Percentiles rank a stretch among this genome's conserved stretches.
phyloP scores from a whole-genome alignment of 139 green algal genomes.

The Coelastrella sp. region DNA sequence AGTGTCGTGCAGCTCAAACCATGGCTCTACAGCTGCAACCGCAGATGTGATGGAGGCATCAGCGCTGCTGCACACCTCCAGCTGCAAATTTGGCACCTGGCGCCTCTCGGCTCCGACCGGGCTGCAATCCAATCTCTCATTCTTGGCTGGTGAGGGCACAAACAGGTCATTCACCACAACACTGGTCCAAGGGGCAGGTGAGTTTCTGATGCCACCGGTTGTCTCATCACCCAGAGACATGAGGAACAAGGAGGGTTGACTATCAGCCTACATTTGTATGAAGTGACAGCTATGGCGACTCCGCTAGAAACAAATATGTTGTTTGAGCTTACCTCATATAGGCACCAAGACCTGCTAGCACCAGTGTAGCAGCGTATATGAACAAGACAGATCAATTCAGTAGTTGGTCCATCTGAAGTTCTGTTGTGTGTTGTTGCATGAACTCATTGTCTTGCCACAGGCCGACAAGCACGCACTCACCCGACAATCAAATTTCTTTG shows the following conservation, averaged over 20 bases:
- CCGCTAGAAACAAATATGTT: too few species aligned
- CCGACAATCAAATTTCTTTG: slow-evolving; percentile 9
- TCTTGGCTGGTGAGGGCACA: neutral
- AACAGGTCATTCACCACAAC: slow-evolving; percentile 27
- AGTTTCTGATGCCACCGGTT: neutral
- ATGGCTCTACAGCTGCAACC: neutral
- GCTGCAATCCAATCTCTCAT: too few species aligned
- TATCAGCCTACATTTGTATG: too few species aligned
- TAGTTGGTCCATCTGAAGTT: neutral
- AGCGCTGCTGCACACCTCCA: too few species aligned
- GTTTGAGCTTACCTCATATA: too few species aligned
- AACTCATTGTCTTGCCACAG: too few species aligned
- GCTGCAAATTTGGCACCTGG: too few species aligned
- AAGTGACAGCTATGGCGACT: too few species aligned
- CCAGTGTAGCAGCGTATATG: neutral
- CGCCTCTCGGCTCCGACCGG: too few species aligned
- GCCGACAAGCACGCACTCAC: neutral
- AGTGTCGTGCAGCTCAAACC: slow-evolving; percentile 16
- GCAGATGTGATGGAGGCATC: neutral
- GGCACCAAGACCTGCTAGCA: too few species aligned
- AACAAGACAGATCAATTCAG: neutral
- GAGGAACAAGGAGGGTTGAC: neutral
- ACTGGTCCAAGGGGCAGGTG: neutral
- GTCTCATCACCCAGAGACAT: neutral
- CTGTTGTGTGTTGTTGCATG: neutral